These are phyloP conservation scores for Tardiomyces digboiensis DNA, from an alignment of 1,139 yeast genomes.

Conservation along the genomic window DNA sequence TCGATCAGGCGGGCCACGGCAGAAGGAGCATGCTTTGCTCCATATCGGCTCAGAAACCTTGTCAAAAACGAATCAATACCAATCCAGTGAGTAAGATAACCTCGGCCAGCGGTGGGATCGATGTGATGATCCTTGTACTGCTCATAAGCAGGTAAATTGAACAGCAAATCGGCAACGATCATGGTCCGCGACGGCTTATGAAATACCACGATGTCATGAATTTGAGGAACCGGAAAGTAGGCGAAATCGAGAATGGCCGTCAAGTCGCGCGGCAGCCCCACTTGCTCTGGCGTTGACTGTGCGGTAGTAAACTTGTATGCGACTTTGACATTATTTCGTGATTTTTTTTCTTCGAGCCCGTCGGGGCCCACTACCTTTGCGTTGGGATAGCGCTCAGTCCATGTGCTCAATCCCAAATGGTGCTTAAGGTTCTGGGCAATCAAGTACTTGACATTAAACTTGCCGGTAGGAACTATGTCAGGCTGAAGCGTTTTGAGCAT, in stretches of 20 bases:
- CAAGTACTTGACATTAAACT: constrained; percentile 21
- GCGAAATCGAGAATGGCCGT: constrained; percentile 41
- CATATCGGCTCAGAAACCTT: no score
- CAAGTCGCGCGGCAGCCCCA: constrained; percentile 17
- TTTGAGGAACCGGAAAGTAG: constrained; percentile 43
- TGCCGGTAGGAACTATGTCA: constrained; percentile 14
- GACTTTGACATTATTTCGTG: constrained; percentile 23
- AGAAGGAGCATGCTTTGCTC: background rate
- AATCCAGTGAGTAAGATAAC: constrained; percentile 29
- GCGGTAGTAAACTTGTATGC: constrained; percentile 29
- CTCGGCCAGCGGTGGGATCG: constrained; percentile 35
- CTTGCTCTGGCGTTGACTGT: constrained; percentile 7
- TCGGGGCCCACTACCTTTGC: constrained; percentile 44
- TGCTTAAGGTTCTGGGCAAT: constrained; percentile 26
- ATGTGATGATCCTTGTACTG: constrained; percentile 33
- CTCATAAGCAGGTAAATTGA: constrained; percentile 39
- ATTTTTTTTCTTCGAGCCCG: constrained; percentile 26
- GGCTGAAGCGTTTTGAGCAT: constrained; percentile 27
- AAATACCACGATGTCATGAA: constrained; percentile 46
- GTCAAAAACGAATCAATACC: constrained; percentile 29
- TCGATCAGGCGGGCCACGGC: background rate
- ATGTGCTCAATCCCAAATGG: constrained; percentile 32
- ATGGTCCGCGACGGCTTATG: constrained; percentile 38
- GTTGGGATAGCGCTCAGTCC: constrained; percentile 38
- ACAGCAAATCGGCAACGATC: constrained; percentile 47